Evolutionary conservation across 257 asterid genomes (phyloP).

Genomic region (Primulina huaijiensis): DNA sequence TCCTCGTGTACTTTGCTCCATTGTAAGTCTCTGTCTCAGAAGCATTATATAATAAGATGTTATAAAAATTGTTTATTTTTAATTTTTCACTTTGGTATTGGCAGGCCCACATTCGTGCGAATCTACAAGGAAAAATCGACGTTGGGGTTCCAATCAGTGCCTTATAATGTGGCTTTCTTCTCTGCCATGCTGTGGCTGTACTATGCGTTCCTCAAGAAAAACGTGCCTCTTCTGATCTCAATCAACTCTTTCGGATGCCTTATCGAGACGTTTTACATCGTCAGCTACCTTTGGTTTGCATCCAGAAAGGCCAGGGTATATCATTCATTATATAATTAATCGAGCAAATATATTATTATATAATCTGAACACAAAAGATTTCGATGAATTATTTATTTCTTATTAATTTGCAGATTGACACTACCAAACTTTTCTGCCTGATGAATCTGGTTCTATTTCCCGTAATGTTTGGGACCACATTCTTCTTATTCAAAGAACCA

Average conservation of each 20-base stretch:
- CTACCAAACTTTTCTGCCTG: conserved; percentile 37
- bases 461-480: conserved; percentile 36
- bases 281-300: conserved; percentile 41
- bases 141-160: conserved; percentile 49
- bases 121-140: conserved; percentile 53
- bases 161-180: conserved; percentile 49
- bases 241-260: conserved; percentile 51
- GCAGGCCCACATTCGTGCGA: conserved; percentile 50
- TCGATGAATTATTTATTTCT: not conserved
- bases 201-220: conserved; percentile 42
- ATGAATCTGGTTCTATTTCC: conserved; percentile 40
- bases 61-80: too few species aligned
- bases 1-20: conserved; percentile 71
- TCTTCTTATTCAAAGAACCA: conserved; percentile 32
- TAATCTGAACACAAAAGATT: not conserved
- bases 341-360: too few species aligned
- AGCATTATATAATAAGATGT: too few species aligned
- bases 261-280: conserved; percentile 43
- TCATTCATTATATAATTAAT: not conserved
- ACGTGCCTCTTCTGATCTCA: conserved; percentile 44
- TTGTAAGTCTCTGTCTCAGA: conserved; percentile 41
- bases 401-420: conserved; percentile 25
- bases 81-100: not conserved
- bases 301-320: conserved; percentile 47
- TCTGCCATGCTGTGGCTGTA: conserved; percentile 54